Evolutionary conservation across 1,284 basidiomycete genomes (phyloP).

Genomic region (Tilletia horrida): DNA sequence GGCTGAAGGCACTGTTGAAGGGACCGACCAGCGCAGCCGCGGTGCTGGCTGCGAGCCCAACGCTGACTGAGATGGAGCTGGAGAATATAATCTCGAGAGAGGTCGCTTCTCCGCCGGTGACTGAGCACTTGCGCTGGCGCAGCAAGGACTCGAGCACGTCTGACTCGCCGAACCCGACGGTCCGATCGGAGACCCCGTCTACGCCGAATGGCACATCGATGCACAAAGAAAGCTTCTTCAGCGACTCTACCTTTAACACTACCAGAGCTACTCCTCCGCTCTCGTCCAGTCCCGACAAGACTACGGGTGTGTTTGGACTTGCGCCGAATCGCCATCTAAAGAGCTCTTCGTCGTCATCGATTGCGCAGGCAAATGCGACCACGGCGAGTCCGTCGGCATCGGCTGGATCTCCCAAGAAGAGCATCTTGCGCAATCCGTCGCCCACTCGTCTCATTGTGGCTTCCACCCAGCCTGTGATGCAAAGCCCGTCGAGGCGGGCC

Average conservation of each 20-base stretch:
- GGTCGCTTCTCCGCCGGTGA: neutral
- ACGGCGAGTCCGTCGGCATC: neutral
- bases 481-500: constrained; percentile 1
- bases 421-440: constrained; percentile 11
- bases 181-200: neutral
- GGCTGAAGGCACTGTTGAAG: constrained; percentile 35
- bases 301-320: constrained; percentile 10
- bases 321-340: constrained; percentile 12
- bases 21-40: constrained; percentile 6
- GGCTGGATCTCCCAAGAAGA: neutral
- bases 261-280: neutral
- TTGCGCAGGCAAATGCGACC: neutral
- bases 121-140: constrained; percentile 13
- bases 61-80: neutral
- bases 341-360: neutral
- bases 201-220: constrained; percentile 1
- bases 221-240: constrained; percentile 13
- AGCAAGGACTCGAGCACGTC: constrained; percentile 14
- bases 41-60: neutral
- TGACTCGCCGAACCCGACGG: neutral
- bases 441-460: neutral
- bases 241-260: neutral
- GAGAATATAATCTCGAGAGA: neutral
- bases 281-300: constrained; percentile 8
- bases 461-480: neutral